phyloP scores from a whole-genome alignment of 2,329 filamentous ascomycete genomes.

The Fusarium marasasianum region DNA sequence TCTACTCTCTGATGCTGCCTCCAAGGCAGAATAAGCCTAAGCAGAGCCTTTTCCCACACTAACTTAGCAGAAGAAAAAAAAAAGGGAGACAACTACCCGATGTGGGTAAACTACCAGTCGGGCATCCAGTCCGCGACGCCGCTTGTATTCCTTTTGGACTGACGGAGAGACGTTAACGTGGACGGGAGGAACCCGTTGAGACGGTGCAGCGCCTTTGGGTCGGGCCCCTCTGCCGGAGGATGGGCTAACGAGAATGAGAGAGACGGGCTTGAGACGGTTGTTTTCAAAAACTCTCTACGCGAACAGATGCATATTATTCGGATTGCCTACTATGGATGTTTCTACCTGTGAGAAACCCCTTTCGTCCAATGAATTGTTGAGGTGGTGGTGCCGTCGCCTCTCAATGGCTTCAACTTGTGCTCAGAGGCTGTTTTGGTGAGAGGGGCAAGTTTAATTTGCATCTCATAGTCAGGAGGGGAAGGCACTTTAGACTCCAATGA shows the following conservation, averaged over 20 bases:
- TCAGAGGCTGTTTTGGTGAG: conserved; percentile 18
- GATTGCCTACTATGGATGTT: background rate
- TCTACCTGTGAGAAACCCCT: background rate
- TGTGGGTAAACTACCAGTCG: conserved; percentile 22
- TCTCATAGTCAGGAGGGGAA: conserved; percentile 26
- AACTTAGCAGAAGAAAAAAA: conserved; percentile 5
- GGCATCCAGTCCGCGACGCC: conserved; percentile 18
- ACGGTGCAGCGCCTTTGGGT: conserved; percentile 32
- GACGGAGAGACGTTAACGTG: conserved; percentile 23
- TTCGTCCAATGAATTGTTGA: conserved; percentile 6
- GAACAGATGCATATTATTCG: conserved; percentile 1
- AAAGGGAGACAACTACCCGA: conserved; percentile 35
- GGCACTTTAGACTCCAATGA: conserved; percentile 5
- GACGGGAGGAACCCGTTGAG: conserved; percentile 26
- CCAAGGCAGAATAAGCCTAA: conserved; percentile 24
- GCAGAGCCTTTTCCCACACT: conserved; percentile 16
- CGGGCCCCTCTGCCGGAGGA: conserved; percentile 22
- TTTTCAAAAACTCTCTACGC: conserved; percentile 6
- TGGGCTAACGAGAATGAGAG: conserved; percentile 20
- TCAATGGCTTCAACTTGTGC: conserved; percentile 7
- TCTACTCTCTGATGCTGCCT: background rate
- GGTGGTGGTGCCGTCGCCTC: background rate
- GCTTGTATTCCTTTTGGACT: conserved; percentile 21
- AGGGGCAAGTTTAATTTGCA: conserved; percentile 36
- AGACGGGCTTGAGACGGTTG: conserved; percentile 11